Conservation (phyloP, 2,329 filamentous ascomycete species). For the Alternaria sp. region DNA sequence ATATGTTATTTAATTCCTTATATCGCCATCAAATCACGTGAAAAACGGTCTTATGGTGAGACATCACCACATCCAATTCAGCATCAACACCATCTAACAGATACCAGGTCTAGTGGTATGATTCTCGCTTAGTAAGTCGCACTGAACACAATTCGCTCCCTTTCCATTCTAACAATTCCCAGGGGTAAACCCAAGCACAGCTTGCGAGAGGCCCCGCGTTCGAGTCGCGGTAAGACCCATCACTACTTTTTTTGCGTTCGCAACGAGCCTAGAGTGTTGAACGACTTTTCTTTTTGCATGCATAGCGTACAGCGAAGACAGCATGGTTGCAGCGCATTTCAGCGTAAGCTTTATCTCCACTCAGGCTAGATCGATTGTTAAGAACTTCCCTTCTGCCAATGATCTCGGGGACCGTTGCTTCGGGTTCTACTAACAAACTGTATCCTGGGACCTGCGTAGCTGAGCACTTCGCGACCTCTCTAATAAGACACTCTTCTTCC, state of each 20-base stretch:
- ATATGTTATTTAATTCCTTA: neutral
- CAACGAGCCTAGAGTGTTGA: fast-evolving
- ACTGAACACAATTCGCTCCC: neutral
- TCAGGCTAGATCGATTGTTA: neutral
- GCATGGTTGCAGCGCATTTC: neutral
- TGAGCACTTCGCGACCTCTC: neutral
- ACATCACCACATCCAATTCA: neutral
- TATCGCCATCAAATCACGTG: neutral
- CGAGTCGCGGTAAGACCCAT: slow-evolving; percentile 26
- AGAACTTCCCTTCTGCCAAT: neutral
- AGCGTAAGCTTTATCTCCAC: too few species aligned
- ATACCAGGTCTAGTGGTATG: slow-evolving; percentile 20
- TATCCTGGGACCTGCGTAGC: neutral
- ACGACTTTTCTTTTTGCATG: neutral
- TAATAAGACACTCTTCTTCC: neutral
- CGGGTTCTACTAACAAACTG: neutral
- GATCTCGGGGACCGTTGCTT: neutral
- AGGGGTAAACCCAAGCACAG: slow-evolving; percentile 18
- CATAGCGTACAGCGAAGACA: neutral
- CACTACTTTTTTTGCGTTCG: slow-evolving; percentile 1
- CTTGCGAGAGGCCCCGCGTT: slow-evolving; percentile 28
- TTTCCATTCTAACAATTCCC: neutral
- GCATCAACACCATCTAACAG: neutral
- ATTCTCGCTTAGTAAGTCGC: slow-evolving; percentile 4
- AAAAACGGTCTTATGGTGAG: slow-evolving; percentile 20